A percentile compares a stretch with the other conserved stretches of the same genome.
phyloP scores from a whole-genome alignment of 2,329 filamentous ascomycete species.

The Remersonia thermophila region DNA sequence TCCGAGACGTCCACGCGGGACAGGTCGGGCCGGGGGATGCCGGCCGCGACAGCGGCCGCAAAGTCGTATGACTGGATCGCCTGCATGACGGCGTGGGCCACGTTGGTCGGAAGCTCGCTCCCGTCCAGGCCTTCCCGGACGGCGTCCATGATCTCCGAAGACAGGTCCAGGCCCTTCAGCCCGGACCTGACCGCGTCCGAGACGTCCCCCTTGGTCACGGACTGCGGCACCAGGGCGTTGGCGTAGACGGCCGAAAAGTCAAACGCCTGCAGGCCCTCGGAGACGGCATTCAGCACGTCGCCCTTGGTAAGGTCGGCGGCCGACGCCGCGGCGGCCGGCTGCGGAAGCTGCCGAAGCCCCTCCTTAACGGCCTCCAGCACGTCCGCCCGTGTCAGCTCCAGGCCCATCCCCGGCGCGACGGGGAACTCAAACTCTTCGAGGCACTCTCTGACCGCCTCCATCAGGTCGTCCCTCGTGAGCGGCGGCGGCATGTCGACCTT shows the following conservation, averaged over 20 bases:
- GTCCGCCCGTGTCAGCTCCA: slow-evolving; percentile 47
- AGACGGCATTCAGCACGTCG: slow-evolving; percentile 18
- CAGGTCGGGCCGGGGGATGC: slow-evolving; percentile 22
- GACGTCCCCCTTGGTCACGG: slow-evolving; percentile 15
- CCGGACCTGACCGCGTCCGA: slow-evolving; percentile 15
- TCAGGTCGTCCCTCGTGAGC: slow-evolving; percentile 70
- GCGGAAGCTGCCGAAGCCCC: slow-evolving; percentile 41
- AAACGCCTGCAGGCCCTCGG: slow-evolving; percentile 14
- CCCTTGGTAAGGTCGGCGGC: slow-evolving; percentile 10
- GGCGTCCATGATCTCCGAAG: slow-evolving; percentile 14
- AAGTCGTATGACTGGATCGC: slow-evolving; percentile 22
- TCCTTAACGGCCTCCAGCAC: slow-evolving; percentile 52
- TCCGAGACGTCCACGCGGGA: slow-evolving; percentile 62
- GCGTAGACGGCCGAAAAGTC: slow-evolving; percentile 14
- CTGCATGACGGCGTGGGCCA: slow-evolving; percentile 9
- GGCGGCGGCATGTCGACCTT: slow-evolving; percentile 55
- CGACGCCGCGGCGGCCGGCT: slow-evolving; percentile 5
- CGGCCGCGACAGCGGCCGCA: neutral
- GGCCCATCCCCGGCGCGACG: slow-evolving; percentile 40
- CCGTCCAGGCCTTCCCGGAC: slow-evolving; percentile 13
- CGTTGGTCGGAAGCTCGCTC: slow-evolving; percentile 6
- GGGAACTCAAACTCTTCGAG: slow-evolving; percentile 75
- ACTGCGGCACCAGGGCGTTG: slow-evolving; percentile 13
- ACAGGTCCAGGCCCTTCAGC: slow-evolving; percentile 23
- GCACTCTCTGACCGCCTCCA: slow-evolving; percentile 73